phyloP scores from a whole-genome alignment of 2,329 filamentous ascomycete genomes.

The Nemania bipapillata region DNA sequence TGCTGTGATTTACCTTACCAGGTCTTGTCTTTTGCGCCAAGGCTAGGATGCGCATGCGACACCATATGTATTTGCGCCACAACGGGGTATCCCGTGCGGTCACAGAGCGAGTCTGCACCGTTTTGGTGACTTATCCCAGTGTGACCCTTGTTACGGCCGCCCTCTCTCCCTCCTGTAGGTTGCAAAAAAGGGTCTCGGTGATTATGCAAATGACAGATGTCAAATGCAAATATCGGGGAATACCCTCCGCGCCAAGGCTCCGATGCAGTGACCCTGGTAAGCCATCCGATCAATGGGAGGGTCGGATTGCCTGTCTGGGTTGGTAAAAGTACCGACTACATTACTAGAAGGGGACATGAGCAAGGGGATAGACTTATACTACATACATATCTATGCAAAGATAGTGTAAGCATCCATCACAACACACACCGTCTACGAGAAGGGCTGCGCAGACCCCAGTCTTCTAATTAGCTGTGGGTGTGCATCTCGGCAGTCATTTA shows the following conservation, averaged over 20 bases:
- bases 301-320: conserved; percentile 19
- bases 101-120: conserved; percentile 1
- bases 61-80: conserved; percentile 25
- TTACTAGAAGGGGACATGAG: not conserved
- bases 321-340: conserved; percentile 13
- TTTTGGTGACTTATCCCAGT: not conserved
- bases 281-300: conserved; percentile 26
- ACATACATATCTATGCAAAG: not conserved
- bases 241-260: conserved; percentile 41
- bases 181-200: conserved; percentile 5
- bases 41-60: conserved; percentile 13
- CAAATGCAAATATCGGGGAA: conserved; percentile 45
- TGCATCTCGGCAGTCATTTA: conserved; percentile 7
- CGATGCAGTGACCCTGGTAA: conserved; percentile 40
- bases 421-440: conserved; percentile 1
- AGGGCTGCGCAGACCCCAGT: not conserved
- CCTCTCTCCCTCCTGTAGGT: not conserved
- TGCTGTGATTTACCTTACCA: conserved; percentile 25
- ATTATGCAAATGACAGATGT: conserved; percentile 24
- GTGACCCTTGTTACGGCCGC: conserved; percentile 8
- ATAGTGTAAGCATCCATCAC: not conserved
- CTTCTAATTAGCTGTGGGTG: not conserved
- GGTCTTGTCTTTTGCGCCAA: conserved; percentile 26
- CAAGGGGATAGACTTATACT: conserved; percentile 9
- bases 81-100: conserved; percentile 17